Conservation (phyloP, 345 rosid species). For the Sonneratia caseolaris region DNA sequence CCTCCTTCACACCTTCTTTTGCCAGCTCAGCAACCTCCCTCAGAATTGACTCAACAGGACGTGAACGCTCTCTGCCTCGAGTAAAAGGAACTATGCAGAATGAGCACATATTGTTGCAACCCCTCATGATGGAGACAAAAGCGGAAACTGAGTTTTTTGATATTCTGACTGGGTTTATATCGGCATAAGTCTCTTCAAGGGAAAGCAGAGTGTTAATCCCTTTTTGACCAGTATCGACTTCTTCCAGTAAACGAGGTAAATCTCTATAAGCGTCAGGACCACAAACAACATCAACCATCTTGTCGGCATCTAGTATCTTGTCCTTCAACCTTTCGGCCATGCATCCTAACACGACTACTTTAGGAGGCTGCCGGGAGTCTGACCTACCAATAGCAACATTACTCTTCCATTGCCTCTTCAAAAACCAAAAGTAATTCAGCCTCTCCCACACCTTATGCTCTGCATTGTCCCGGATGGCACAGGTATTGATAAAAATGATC, state of each 20-base stretch:
- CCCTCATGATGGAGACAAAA: slow-evolving; percentile 91
- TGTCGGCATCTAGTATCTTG: slow-evolving; percentile 79
- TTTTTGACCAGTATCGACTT: slow-evolving; percentile 83
- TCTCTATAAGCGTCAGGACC: slow-evolving; percentile 96
- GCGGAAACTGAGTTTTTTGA: slow-evolving; percentile 57
- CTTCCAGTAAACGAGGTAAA: slow-evolving; percentile 68
- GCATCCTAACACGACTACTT: slow-evolving; percentile 92
- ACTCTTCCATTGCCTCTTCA: slow-evolving; percentile 80
- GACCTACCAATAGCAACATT: slow-evolving; percentile 66
- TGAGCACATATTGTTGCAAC: slow-evolving; percentile 96
- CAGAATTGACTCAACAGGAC: slow-evolving; percentile 76
- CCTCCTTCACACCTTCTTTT: slow-evolving; percentile 85
- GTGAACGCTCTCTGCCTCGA: slow-evolving; percentile 88
- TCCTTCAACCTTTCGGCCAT: slow-evolving; percentile 96
- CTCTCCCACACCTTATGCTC: slow-evolving; percentile 97
- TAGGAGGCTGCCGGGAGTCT: slow-evolving; percentile 58
- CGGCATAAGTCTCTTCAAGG: slow-evolving; percentile 93
- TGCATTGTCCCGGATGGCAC: slow-evolving; percentile 84
- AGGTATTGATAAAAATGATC: slow-evolving; percentile 77
- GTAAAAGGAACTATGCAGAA: slow-evolving; percentile 96
- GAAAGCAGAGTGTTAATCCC: slow-evolving; percentile 94
- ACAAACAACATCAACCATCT: slow-evolving; percentile 97
- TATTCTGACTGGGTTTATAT: slow-evolving; percentile 71
- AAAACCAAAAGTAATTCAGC: slow-evolving; percentile 91
- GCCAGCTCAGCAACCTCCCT: slow-evolving; percentile 73